phyloP scores from a whole-genome alignment of 768 basidiomycete genomes.

The Phylloporus rhodoxanthus region DNA sequence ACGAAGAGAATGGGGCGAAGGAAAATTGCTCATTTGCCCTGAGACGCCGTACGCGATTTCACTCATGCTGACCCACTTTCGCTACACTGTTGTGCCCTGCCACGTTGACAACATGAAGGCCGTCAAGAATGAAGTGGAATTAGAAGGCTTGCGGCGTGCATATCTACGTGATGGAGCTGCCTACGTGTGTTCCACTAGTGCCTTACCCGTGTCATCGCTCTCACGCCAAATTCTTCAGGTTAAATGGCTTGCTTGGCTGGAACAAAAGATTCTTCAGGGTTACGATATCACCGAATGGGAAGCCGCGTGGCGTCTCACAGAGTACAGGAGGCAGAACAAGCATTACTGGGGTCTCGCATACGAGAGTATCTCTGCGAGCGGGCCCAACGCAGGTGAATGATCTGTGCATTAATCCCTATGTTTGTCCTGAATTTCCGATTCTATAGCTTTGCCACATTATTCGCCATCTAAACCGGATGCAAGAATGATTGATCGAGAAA shows the following conservation, averaged over 20 bases:
- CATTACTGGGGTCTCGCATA: conserved; percentile 83
- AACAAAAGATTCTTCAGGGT: conserved; percentile 67
- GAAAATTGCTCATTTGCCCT: conserved; percentile 69
- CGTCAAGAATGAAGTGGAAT: conserved; percentile 83
- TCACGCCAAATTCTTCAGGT: conserved; percentile 36
- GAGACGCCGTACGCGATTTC: conserved; percentile 80
- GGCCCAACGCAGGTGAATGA: conserved; percentile 70
- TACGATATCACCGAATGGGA: conserved; percentile 90
- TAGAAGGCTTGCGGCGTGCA: conserved; percentile 75
- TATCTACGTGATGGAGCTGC: conserved; percentile 89
- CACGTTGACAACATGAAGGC: conserved; percentile 74
- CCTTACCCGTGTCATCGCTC: conserved; percentile 4
- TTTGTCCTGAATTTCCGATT: background rate
- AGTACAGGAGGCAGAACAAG: conserved; percentile 65
- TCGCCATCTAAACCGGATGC: conserved; percentile 64
- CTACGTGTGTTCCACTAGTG: conserved; percentile 46
- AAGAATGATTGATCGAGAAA: conserved; percentile 66
- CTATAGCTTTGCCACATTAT: conserved; percentile 84
- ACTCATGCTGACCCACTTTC: conserved; percentile 76
- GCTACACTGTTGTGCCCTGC: conserved; percentile 68
- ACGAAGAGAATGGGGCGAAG: conserved; percentile 69
- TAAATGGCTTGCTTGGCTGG: conserved; percentile 88
- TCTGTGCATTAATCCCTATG: background rate
- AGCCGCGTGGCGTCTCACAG: conserved; percentile 76
- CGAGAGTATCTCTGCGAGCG: conserved; percentile 84